Base-by-base conservation (phyloP, 257 asterid genomes). In the Cordia subcordata region DNA sequence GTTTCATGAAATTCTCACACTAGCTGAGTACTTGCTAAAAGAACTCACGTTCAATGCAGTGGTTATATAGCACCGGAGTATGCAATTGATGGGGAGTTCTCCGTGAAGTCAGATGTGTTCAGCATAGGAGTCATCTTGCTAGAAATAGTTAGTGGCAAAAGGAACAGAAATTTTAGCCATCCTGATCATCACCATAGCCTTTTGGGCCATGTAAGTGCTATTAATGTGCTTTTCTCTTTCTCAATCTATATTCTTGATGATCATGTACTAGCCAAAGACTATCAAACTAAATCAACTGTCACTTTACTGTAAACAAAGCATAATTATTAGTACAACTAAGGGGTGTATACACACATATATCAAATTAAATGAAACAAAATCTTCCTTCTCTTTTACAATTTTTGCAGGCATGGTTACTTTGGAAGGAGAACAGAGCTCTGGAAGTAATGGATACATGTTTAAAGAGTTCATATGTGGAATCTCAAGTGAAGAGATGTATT, bases 11-110 rank as follows among this genome's bases (percentile, higher is more conserved):
- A n/a, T 54, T n/a, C 21, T 49, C 18, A 65, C 13, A 15, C 46
- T 13, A 32, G 10, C 27, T 55, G 40, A 65, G 39, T 40, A 35
- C 10, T 42, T 33, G 20, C 35, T 27, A 13, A 4, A 38, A 19
- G 13, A 15, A 45, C 32, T 21, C 47, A 55, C 9, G 37, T 38
- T 42, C 64, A 35, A 16, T 71, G 53, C 73, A 80, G 86, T 66
- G 83, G 83, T 13, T 80, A 80, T 55, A 79, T 72, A 75, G 69
- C 85, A 60, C 85, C 81, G 1, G 79, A 75, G 53, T 79, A 75
- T n/a, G 81, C 85, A 17, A 49, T 80, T 51, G 76, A 72, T 16
- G 85, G 85, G 4, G 71, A 71, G 20, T 77, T 50, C 42, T 80
- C 79, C 8, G 68, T 47, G 13, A 80, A 77, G 49, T 80, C 83